These are phyloP conservation scores for Puya raimondii DNA, from an alignment of 176 grass and related monocot genomes.

Conservation along the genomic window DNA sequence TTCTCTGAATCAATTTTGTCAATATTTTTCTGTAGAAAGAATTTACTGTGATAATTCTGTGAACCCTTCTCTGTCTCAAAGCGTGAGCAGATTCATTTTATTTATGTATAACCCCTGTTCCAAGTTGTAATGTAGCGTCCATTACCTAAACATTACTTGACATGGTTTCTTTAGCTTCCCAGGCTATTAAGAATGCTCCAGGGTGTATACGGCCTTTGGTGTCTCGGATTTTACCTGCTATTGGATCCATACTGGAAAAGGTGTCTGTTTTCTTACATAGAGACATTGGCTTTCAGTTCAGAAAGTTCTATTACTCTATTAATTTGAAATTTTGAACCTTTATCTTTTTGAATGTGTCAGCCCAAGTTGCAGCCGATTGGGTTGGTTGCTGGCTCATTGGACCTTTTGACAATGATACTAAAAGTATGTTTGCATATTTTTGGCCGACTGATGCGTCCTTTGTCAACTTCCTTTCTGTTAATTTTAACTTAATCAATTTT, in stretches of 20 bases:
- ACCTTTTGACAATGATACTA: slow-evolving; percentile 79
- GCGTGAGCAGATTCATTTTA: neutral
- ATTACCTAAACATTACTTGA: slow-evolving; percentile 12
- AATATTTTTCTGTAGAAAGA: too few relatives aligned
- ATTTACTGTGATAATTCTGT: too few relatives aligned
- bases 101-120: neutral
- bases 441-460: neutral
- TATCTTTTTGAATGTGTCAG: slow-evolving; percentile 36
- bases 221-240: slow-evolving; percentile 63
- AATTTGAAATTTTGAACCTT: slow-evolving; percentile 17
- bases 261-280: slow-evolving; percentile 12
- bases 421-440: slow-evolving; percentile 48
- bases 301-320: neutral
- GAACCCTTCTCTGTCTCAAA: neutral
- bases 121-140: neutral
- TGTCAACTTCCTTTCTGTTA: slow-evolving; percentile 1
- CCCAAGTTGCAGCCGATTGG: slow-evolving; percentile 57
- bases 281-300: neutral
- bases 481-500: slow-evolving; percentile 16
- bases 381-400: slow-evolving; percentile 77
- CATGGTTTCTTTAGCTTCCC: slow-evolving; percentile 51
- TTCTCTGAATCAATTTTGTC: too few relatives aligned
- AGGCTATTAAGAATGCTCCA: slow-evolving; percentile 93
- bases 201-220: slow-evolving; percentile 71
- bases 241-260: slow-evolving; percentile 70